Base-by-base conservation (phyloP, 257 asterid genomes). In the Verbascum thapsus region DNA sequence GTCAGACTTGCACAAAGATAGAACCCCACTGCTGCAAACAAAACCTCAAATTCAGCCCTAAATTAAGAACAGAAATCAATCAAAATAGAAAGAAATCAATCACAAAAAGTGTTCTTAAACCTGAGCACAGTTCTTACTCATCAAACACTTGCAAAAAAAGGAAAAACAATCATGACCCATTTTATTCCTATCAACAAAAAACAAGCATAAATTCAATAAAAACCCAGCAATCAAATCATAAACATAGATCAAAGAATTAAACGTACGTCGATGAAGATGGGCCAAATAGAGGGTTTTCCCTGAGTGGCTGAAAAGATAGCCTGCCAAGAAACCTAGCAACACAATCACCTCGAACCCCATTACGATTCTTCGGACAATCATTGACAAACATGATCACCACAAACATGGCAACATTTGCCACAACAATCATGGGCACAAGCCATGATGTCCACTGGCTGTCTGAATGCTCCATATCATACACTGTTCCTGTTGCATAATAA, bases 201-300 rank as follows among this genome's bases (percentile, higher is more conserved):
- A n/a, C n/a, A n/a, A n/a, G n/a, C n/a, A n/a, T n/a, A n/a, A n/a
- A n/a, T n/a, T n/a, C n/a, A n/a, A n/a, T n/a, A n/a, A n/a, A n/a
- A n/a, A n/a, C n/a, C n/a, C n/a, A n/a, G n/a, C n/a, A n/a, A n/a
- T n/a, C n/a, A n/a, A n/a, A n/a, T 40, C 7, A 32, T 8, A 4
- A 12, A 26, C 20, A 23, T 9, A 9, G 23, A 32, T 4, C 13
- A 45, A 9, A 26, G 3, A 0, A 0, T 1, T 15, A 7, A 22
- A 6, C 39, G 72, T 72, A 83, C 90, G 84, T 62, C 4, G 71
- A 32, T 70, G 88, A 73, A 62, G 91, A 81, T 20, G 91, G 91
- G n/a, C 91, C 91, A 68, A 78, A 76, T 43, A 81, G 81, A 26
- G 91, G 91, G 71, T 84, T 84, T 59, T 81, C 87, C 34, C 69